Conservation (phyloP, 2,329 filamentous ascomycete species). For the Trichoderma koningiopsis region DNA sequence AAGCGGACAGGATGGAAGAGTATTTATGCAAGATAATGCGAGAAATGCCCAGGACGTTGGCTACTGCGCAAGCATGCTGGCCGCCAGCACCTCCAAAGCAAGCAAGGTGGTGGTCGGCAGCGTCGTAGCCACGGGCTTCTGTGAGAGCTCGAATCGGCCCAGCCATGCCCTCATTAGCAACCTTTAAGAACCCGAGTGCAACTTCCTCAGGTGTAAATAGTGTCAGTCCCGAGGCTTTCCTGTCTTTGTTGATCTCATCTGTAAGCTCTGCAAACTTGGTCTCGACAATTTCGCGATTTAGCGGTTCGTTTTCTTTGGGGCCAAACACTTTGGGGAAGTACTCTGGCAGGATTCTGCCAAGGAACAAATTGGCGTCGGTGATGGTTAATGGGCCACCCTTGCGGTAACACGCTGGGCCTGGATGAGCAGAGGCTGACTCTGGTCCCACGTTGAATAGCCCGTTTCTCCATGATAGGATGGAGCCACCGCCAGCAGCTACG, state of each 20-base stretch:
- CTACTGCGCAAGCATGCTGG: constrained; percentile 49
- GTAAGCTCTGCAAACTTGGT: constrained; percentile 47
- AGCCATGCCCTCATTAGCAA: constrained; percentile 43
- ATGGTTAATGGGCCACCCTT: constrained; percentile 72
- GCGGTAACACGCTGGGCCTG: constrained; percentile 72
- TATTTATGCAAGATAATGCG: constrained; percentile 48
- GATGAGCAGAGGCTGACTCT: constrained; percentile 70
- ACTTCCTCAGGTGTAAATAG: constrained; percentile 41
- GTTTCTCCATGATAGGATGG: constrained; percentile 69
- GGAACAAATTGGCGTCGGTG: constrained; percentile 71
- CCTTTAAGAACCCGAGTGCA: constrained; percentile 41
- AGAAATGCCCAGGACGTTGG: constrained; percentile 46
- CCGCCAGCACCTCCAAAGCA: constrained; percentile 46
- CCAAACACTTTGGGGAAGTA: constrained; percentile 67
- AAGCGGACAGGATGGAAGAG: constrained; percentile 50
- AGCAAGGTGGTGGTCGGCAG: constrained; percentile 40
- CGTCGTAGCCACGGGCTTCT: constrained; percentile 41
- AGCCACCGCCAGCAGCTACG: constrained; percentile 75
- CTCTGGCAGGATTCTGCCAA: constrained; percentile 61
- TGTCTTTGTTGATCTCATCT: constrained; percentile 44
- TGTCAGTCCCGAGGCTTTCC: constrained; percentile 31
- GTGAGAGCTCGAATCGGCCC: constrained; percentile 41
- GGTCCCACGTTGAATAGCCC: constrained; percentile 74
- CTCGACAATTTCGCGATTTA: constrained; percentile 46
- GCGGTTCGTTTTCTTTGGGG: constrained; percentile 30